Base-by-base conservation (phyloP, 2,329 filamentous ascomycete genomes). In the Ceratocystis destructans region DNA sequence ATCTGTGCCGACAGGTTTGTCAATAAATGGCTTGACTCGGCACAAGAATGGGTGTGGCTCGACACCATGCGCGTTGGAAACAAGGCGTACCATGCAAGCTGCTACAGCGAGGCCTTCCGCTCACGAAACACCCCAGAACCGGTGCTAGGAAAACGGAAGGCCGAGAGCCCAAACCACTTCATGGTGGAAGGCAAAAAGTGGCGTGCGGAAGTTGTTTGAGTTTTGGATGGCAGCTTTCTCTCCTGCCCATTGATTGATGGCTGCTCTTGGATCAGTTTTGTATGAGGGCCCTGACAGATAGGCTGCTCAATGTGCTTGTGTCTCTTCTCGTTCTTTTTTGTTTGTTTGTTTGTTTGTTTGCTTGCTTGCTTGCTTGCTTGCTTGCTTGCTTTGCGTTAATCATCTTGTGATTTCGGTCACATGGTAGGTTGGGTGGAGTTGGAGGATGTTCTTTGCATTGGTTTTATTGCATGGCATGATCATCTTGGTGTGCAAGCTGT, bases 1-100 rank as follows among this genome's bases (percentile, higher is more conserved):
- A 96, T 99, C 71, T 97, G 94, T 74, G 92, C 96, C 74, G 94
- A 99, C 74, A 88, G 88, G 70, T 97, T 99, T 71, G 88, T 95
- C 76, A 90, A 89, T 70, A 88, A 88, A 70, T 97, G 91, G 88
- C 86, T 93, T 5, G 90, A 95, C 71, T 90, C 95, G 69, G 89
- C 88, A 20, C 91, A 97, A 75, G 93, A 99, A 72, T 97, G 92
- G 83, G 93, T 99, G 50, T 97, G 94, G 89, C 87, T 90, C 75
- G 93, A 99, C 75, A 89, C 93, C 0, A 80, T 89, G 63, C 83
- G 87, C 70, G 84, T 95, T 37, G 89, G 88, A 45, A 84, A 82
- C 66, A 85, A 90, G 69, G 87, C 94, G 17, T 97, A 90, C 72
- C 94, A 99, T 75, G 90, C 87, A 10, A 95, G 86, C 65, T 99